A percentile compares a stretch with the other conserved stretches of the same genome.
Conservation (phyloP, 225 moss, liverwort and hornwort genomes). For the Anthoceros angustus region DNA sequence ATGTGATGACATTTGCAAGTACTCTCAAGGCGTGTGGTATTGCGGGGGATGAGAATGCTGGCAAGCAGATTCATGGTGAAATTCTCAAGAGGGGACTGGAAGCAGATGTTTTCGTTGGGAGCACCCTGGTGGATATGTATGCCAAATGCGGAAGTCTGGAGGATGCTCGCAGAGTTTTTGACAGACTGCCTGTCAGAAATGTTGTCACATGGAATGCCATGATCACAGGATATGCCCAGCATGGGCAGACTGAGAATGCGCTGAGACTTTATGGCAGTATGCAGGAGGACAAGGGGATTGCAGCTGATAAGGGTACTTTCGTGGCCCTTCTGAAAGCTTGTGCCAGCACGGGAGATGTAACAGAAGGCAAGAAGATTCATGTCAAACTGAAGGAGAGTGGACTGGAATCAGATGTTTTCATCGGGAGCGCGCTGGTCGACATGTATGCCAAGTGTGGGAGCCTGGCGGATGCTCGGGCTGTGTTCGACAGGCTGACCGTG, state of each 20-base stretch:
- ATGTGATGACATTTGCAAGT: neutral
- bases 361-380: neutral
- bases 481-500: neutral
- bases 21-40: neutral
- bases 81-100: neutral
- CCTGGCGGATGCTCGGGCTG: neutral
- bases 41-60: neutral
- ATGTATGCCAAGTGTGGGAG: constrained; percentile 1
- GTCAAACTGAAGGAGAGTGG: neutral
- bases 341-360: neutral
- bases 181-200: neutral
- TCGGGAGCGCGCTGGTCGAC: neutral
- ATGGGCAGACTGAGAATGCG: neutral
- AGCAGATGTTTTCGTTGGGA: neutral
- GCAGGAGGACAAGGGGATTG: neutral
- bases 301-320: neutral
- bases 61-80: neutral
- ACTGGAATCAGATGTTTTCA: neutral
- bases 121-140: constrained; percentile 2
- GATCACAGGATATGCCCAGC: neutral
- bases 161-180: constrained; percentile 3
- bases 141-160: neutral
- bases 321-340: neutral
- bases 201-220: constrained; percentile 1
- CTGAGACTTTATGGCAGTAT: neutral